Conservation (phyloP, 1,284 basidiomycete species). For the Irpex rosettiformis region DNA sequence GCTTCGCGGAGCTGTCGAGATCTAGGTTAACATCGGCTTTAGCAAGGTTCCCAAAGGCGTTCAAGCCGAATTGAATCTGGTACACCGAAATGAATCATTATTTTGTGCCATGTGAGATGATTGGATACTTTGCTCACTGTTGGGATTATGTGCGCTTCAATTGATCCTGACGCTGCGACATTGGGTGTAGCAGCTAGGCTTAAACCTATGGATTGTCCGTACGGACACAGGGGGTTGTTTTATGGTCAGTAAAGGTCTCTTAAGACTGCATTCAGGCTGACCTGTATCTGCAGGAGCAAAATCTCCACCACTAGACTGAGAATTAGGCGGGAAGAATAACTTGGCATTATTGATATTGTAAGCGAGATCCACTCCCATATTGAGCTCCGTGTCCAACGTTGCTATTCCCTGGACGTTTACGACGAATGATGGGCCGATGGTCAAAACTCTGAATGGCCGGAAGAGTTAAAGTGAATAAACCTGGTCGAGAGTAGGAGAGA, state of each 20-base stretch:
- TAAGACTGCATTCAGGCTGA: too few species aligned
- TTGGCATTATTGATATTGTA: constrained; percentile 32
- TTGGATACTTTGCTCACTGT: constrained; percentile 25
- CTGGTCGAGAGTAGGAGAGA: not conserved
- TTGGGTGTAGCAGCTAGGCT: constrained; percentile 39
- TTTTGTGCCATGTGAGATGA: not conserved
- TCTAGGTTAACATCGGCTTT: constrained; percentile 37
- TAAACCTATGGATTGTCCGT: constrained; percentile 34
- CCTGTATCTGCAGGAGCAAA: constrained; percentile 31
- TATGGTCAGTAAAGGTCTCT: too few species aligned
- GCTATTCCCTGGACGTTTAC: constrained; percentile 25
- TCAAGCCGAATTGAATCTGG: constrained; percentile 30
- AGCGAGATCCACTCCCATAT: constrained; percentile 35
- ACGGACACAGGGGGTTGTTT: too few species aligned
- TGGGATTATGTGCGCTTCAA: constrained; percentile 49
- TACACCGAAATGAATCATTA: not conserved
- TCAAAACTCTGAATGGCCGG: constrained; percentile 26
- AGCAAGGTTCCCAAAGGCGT: constrained; percentile 30
- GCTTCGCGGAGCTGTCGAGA: constrained; percentile 39
- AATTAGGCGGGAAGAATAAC: constrained; percentile 40
- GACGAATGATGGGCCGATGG: constrained; percentile 33
- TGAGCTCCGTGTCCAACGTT: constrained; percentile 33
- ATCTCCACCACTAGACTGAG: constrained; percentile 15
- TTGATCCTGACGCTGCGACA: constrained; percentile 35
- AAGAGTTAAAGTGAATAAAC: not conserved